Evolutionary conservation across 2,329 filamentous ascomycete species (phyloP).

Genomic region (Phialophora verrucosa): DNA sequence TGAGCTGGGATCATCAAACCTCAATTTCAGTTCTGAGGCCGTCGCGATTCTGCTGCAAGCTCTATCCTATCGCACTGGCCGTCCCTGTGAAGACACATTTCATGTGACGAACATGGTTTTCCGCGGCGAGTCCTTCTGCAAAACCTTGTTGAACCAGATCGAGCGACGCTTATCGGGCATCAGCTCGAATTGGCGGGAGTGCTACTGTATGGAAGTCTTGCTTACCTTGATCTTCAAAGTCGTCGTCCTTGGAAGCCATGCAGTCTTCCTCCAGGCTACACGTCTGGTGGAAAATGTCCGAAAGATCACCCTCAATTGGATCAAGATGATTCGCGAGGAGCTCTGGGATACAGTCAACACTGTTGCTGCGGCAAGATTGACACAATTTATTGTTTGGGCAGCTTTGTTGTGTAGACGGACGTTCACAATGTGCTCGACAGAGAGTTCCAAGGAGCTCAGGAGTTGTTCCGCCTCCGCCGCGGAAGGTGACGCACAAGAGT

Average conservation of each 20-base stretch:
- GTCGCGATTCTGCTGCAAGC: conserved; percentile 56
- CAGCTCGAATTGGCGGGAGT: conserved; percentile 64
- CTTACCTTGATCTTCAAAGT: conserved; percentile 58
- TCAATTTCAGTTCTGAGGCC: conserved; percentile 66
- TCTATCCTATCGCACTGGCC: conserved; percentile 60
- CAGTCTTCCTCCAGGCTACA: conserved; percentile 43
- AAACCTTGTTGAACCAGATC: conserved; percentile 50
- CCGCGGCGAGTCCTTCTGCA: conserved; percentile 17
- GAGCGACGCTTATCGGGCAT: conserved; percentile 55
- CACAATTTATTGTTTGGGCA: conserved; percentile 33
- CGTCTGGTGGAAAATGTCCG: conserved; percentile 11
- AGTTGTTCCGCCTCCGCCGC: not conserved
- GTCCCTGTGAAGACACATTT: conserved; percentile 49
- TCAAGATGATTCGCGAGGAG: conserved; percentile 20
- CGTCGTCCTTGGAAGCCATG: conserved; percentile 53
- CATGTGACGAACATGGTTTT: conserved; percentile 17
- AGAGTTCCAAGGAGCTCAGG: not conserved
- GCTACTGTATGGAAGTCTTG: conserved; percentile 62
- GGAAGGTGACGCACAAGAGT: not conserved
- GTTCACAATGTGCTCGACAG: conserved; percentile 8
- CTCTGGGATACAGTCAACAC: conserved; percentile 41
- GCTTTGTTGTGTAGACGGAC: conserved; percentile 36
- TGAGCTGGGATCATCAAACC: conserved; percentile 58
- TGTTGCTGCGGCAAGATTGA: conserved; percentile 46
- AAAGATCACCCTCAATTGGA: conserved; percentile 14